Conservation (phyloP, 1,284 basidiomycete genomes). For the Rhodotorula sp. region DNA sequence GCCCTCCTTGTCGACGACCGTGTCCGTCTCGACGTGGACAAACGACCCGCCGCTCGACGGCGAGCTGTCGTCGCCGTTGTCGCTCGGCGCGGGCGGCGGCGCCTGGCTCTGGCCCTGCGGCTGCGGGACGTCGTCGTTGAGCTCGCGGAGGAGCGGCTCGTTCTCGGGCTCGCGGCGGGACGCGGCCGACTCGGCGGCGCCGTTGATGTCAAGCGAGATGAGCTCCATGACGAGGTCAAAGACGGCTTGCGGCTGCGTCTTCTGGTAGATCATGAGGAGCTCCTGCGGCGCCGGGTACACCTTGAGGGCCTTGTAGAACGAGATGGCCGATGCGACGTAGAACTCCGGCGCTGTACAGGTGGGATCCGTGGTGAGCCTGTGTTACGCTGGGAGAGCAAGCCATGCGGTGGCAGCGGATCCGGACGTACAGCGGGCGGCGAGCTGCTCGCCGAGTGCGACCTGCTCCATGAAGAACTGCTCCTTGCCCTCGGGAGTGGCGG, state of each 20-base stretch:
- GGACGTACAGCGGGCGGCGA: conserved; percentile 69
- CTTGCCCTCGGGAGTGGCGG: conserved; percentile 51
- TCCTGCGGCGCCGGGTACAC: conserved; percentile 69
- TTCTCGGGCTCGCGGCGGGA: not conserved
- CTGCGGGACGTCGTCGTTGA: conserved; percentile 8
- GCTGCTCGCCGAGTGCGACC: conserved; percentile 81
- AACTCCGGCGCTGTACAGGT: conserved; percentile 65
- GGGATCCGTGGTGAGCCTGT: not conserved
- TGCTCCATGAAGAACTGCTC: conserved; percentile 90
- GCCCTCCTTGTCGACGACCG: conserved; percentile 6
- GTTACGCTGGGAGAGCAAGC: too few species aligned
- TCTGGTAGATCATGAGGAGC: conserved; percentile 69
- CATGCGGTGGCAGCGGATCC: not conserved
- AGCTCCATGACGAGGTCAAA: conserved; percentile 90
- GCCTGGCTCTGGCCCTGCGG: conserved; percentile 1
- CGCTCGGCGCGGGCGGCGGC: not conserved
- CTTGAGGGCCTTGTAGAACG: conserved; percentile 89
- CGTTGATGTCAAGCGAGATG: conserved; percentile 74
- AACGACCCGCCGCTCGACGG: conserved; percentile 20
- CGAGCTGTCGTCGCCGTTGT: conserved; percentile 10
- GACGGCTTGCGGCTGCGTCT: conserved; percentile 80
- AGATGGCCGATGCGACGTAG: conserved; percentile 76
- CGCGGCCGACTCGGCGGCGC: not conserved
- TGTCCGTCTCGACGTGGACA: conserved; percentile 34
- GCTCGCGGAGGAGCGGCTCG: conserved; percentile 28